Evolutionary conservation across 2,329 filamentous ascomycete genomes (phyloP).

Genomic region (Amauroascus verrucosus): DNA sequence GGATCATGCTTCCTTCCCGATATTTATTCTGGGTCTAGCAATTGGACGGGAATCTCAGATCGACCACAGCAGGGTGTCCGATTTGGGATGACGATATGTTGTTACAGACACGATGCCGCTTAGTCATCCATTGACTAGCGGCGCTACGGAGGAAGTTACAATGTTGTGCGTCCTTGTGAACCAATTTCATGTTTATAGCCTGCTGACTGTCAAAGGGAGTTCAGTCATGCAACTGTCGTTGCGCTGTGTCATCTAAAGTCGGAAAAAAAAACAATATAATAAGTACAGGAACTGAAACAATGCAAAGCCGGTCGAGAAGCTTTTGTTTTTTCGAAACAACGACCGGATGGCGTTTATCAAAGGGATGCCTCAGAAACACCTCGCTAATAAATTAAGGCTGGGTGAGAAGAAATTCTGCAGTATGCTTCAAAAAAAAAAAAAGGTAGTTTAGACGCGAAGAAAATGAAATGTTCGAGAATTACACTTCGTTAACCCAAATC

Average conservation of each 20-base stretch:
- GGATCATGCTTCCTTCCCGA: background rate
- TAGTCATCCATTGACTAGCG: background rate
- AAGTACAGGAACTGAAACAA: constrained; percentile 10
- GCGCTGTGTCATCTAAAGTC: constrained; percentile 3
- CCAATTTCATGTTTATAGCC: background rate
- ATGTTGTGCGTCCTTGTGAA: too few species aligned
- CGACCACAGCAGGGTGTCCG: background rate
- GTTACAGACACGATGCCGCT: too few species aligned
- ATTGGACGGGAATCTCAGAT: background rate
- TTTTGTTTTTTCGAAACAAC: background rate
- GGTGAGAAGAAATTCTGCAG: background rate
- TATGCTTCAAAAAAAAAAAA: background rate
- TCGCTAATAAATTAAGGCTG: constrained; percentile 8
- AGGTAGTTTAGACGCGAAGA: background rate
- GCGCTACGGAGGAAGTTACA: too few species aligned
- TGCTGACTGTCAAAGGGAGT: background rate
- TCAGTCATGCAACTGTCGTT: constrained; percentile 3
- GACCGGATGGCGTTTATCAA: background rate
- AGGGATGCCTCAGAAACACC: constrained; percentile 10
- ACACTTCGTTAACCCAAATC: constrained; percentile 11
- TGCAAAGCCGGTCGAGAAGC: background rate
- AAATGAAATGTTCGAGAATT: constrained; percentile 1
- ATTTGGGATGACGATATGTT: background rate
- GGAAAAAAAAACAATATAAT: background rate
- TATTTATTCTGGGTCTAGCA: background rate